Base-by-base conservation (phyloP, 2,329 filamentous ascomycete species). In the Colletotrichum viniferum region DNA sequence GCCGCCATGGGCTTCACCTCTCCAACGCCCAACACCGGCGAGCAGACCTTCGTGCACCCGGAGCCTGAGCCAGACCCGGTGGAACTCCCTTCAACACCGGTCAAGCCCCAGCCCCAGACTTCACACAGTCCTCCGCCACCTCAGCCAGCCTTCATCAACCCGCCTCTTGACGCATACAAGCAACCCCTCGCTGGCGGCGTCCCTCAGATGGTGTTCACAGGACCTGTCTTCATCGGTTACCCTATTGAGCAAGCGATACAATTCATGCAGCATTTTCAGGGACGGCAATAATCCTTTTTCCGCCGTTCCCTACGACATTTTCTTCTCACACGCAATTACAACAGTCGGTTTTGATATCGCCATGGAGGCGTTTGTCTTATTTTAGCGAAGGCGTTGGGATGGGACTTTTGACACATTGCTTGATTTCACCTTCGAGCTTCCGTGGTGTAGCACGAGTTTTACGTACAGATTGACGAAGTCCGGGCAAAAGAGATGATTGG, bases 171-270 rank as follows among this genome's bases (percentile, higher is more conserved):
- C 69, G 76, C 84, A 48, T 67, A 80, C 63, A 83, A 86, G 78
- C 80, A 80, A 69, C 78, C 78, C 34, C 34, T 16, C 7, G 76
- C 77, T 52, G 81, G 79, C 12, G 78, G 79, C 12, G 26, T 65
- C 8, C 91, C 94, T 12, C 93, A 94, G 79, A 94, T 98, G 90
- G 88, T 97, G 1, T 98, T 98, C 81, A 98, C 95, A 10, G 96
- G 96, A 0, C 96, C 96, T 0, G 96, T 98, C 1, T 98, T 98
- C 81, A 95, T 98, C 79, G 96, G 96, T 0, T 98, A 98, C 81
- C 92, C 94, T 12, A 90, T 95, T 76, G 95, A 97, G 75, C 93
- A 97, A 82, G 94, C 95, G n/a, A 90, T 95, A 28, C 88, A 91
- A 70, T 89, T 97, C 67, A 90, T 97, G 87, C 92, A 94, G 78